Base-by-base conservation (phyloP, 306 rosid species). In the Medicago truncatula region DNA sequence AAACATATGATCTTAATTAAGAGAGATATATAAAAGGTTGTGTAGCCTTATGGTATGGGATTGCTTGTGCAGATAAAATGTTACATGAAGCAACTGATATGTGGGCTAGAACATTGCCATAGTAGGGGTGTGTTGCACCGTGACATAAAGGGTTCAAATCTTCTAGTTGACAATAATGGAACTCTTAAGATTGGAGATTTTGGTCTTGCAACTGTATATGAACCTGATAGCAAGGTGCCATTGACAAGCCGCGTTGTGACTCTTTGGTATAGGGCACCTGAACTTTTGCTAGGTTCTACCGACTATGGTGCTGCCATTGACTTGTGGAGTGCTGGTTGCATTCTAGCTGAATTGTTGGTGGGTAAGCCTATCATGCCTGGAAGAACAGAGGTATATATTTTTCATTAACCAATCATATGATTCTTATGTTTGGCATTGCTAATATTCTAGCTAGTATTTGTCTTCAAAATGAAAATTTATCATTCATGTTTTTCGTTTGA, bases 361-460 rank as follows among this genome's bases (percentile, higher is more conserved):
- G 97, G 99, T 43, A 95, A 92, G 71, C 99, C 97, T 36, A 95
- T 92, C 72, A 92, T 95, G 99, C 97, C 99, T 0, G 99, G 97
- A 82, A 89, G 97, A 83, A 95, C 99, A 10, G 99, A 95, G 97
- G 99, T 90, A 61, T 12, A 20, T 18, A 18, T 2, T 17, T 8
- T 17, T 8, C 20, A 52, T 15, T 49, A 49, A 49, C 56, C 28
- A 1, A 23, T 23, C 1, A 23, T 23, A 23, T 23, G 28, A 20
- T 56, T 54, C 15, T 54, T 8, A 18, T 13, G 1, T 47, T 13
- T 15, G 15, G 6, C 6, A 14, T 1, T 15, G 2, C 23, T 21
- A 2, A 1, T 21, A 21, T 21, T 21, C 23, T 21, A 21, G 1
- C 23, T 21, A 4, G 8, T 3, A 49, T 15, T 49, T 15, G 54